phyloP scores from a whole-genome alignment of 768 basidiomycete species.

The Phylloporus sp. region DNA sequence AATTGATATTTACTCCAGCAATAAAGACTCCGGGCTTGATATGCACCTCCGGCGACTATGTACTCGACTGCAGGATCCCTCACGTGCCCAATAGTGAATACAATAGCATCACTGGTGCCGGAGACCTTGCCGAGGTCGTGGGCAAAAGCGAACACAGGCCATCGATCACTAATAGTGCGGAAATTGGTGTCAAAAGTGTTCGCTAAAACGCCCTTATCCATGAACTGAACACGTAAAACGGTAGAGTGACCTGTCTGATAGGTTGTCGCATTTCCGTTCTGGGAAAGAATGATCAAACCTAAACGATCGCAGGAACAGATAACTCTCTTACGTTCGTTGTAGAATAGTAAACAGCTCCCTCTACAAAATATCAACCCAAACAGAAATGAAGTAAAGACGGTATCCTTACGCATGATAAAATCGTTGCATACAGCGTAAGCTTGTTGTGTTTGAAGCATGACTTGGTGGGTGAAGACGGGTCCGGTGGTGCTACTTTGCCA shows the following conservation, averaged over 20 bases:
- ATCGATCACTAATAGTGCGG: constrained; percentile 51
- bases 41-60: constrained; percentile 37
- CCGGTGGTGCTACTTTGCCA: constrained; percentile 49
- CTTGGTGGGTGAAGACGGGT: constrained; percentile 53
- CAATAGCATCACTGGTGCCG: constrained; percentile 32
- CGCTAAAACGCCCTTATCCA: constrained; percentile 49
- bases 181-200: constrained; percentile 55
- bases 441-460: constrained; percentile 45
- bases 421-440: constrained; percentile 51
- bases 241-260: constrained; percentile 57
- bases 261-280: constrained; percentile 45
- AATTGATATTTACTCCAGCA: constrained; percentile 41
- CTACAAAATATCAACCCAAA: constrained; percentile 32
- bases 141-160: constrained; percentile 62
- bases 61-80: constrained; percentile 53
- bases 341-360: constrained; percentile 65
- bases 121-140: constrained; percentile 51
- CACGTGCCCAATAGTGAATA: constrained; percentile 47
- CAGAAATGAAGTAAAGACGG: neutral
- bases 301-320: too few species aligned
- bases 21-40: constrained; percentile 42
- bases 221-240: constrained; percentile 55
- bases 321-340: constrained; percentile 42
- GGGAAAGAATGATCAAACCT: constrained; percentile 1
- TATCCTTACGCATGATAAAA: constrained; percentile 53